These are phyloP conservation scores for Mallotus japonicus DNA, from an alignment of 441 rosid genomes.

Conservation along the genomic window DNA sequence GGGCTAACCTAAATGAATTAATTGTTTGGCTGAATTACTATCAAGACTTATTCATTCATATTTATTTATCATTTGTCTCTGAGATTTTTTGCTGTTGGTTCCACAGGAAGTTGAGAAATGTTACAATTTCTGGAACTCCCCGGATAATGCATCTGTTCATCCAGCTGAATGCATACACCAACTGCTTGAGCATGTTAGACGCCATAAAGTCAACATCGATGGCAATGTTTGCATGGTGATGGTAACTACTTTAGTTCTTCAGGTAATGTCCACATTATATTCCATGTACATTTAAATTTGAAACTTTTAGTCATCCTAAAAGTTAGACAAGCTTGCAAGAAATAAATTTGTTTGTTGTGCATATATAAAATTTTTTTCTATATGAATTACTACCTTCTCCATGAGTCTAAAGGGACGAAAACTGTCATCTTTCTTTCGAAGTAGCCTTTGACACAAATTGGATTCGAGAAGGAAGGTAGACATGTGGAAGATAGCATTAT, in stretches of 20 bases:
- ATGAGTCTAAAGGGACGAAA: not conserved
- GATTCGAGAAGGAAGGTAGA: not conserved
- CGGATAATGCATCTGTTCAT: slow-evolving; percentile 85
- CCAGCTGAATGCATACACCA: slow-evolving; percentile 99
- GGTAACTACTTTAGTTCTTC: slow-evolving; percentile 98
- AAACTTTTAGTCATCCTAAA: too few species aligned
- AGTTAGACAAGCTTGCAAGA: not conserved
- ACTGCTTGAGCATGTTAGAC: slow-evolving; percentile 93
- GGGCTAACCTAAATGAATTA: too few species aligned
- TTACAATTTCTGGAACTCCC: slow-evolving; percentile 90
- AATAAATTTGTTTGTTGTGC: too few species aligned
- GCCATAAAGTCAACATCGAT: slow-evolving; percentile 81
- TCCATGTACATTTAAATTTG: not conserved
- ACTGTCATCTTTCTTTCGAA: not conserved
- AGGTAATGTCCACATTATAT: slow-evolving; percentile 46
- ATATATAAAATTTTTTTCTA: not conserved
- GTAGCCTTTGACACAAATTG: not conserved
- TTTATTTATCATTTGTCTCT: not conserved
- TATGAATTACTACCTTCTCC: not conserved
- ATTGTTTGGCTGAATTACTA: too few species aligned
- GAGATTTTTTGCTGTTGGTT: not conserved
- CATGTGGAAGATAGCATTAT: not conserved
- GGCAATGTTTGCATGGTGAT: slow-evolving; percentile 95
- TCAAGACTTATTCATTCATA: too few species aligned
- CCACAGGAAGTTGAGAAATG: slow-evolving; percentile 88